Evolutionary conservation across 2,329 filamentous ascomycete genomes (phyloP), one percentile per base, ranked within the genome.

Genomic region (Xylaria sp.): DNA sequence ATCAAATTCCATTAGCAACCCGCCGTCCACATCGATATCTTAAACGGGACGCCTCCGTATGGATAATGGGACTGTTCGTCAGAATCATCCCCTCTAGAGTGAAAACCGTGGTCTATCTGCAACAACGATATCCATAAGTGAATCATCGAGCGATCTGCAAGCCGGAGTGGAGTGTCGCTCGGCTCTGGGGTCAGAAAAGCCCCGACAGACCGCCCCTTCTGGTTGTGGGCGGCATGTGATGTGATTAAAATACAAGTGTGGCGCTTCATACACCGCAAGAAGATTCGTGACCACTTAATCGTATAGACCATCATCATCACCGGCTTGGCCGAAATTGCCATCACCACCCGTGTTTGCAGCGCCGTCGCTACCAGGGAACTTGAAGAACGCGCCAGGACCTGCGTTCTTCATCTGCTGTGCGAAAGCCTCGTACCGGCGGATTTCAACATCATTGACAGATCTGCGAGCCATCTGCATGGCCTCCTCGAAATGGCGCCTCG

Each of bases 341-440:
- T 84, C 80, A 76, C 83, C 77, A 80, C 54, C 54, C 7, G 88
- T 86, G 88, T 92, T 81, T 83, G 87, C 89, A 86, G 92, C 86
- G 87, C 93, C 85, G 21, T 89, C 92, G 75, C 88, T 92, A 69
- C 86, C 85, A 36, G 92, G 95, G 90, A 99, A 99, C 83, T 97
- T 94, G 92, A 99, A 99, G 88, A 96, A 98, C 75, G 93, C 94
- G 78, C 94, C 95, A 47, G 94, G 94, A 60, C 94, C 94, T 68
- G 93, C 90, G 81, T 97, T 97, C 92, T 99, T 99, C 94, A 99
- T 97, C 81, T 95, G 95, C 85, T 98, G 95, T 48, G 95, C 93
- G 78, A 99, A 99, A 4, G 96, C 95, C 87, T 99, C 96, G 84
- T 99, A 99, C 69, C 95, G 92, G 78, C 96, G 92, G 77, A 99